Conservation (phyloP, 345 rosid genomes). For the Salix exigua region DNA sequence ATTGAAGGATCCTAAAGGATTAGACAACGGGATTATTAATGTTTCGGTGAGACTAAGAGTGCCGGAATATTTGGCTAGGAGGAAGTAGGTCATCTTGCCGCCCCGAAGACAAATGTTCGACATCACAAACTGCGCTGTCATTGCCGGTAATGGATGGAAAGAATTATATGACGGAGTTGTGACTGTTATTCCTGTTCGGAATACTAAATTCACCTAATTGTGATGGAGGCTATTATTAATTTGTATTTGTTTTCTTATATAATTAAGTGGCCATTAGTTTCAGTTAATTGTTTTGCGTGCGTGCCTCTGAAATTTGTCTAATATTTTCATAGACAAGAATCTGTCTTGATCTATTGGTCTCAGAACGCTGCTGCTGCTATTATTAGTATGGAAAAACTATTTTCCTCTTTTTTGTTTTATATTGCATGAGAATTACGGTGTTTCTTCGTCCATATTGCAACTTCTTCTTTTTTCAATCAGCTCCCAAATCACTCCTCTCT, state of each 20-base stretch:
- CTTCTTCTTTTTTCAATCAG: too few species aligned
- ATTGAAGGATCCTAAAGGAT: constrained; percentile 16
- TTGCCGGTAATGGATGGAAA: not conserved
- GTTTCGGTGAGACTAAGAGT: constrained; percentile 7
- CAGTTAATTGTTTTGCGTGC: not conserved
- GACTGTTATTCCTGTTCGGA: not conserved
- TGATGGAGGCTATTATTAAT: too few species aligned
- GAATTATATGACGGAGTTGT: not conserved
- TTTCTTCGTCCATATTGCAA: too few species aligned
- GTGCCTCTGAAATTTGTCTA: not conserved
- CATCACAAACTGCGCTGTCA: not conserved
- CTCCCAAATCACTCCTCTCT: not conserved
- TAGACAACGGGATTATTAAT: constrained; percentile 19
- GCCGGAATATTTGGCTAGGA: not conserved
- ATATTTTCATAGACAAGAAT: not conserved
- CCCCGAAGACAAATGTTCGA: not conserved
- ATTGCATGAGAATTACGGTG: too few species aligned
- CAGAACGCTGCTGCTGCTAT: not conserved
- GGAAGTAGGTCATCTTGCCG: not conserved
- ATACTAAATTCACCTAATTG: not conserved
- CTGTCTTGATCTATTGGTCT: not conserved
- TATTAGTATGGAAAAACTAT: not conserved
- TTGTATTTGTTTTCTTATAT: too few species aligned
- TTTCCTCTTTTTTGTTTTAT: too few species aligned
- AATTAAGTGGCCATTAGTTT: not conserved